phyloP scores from a whole-genome alignment of 495 filamentous ascomycete species.

The Aspergillus heteromorphus region DNA sequence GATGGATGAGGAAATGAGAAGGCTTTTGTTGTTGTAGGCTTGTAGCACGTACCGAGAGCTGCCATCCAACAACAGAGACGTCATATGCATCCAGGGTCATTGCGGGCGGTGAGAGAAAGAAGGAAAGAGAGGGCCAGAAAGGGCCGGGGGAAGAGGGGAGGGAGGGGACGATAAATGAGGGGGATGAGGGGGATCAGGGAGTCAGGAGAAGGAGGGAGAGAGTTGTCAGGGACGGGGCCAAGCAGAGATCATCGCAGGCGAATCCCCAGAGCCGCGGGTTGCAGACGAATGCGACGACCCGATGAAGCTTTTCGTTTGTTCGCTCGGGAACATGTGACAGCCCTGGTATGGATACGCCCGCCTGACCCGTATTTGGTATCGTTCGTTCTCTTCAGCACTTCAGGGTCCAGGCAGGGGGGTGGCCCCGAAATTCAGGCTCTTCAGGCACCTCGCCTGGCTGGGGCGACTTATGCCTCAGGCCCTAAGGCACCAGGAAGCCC shows the following conservation, averaged over 20 bases:
- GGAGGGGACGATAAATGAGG: slow-evolving; percentile 4
- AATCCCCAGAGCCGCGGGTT: slow-evolving; percentile 7
- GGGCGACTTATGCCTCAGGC: not conserved
- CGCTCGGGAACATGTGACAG: slow-evolving; percentile 20
- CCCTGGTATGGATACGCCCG: not conserved
- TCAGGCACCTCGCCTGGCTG: no score
- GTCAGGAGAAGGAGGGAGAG: slow-evolving; percentile 6
- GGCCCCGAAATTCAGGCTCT: no score
- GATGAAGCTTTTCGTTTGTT: slow-evolving; percentile 17
- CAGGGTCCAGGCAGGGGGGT: no score
- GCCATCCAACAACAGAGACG: slow-evolving; percentile 57
- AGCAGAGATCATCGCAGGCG: not conserved
- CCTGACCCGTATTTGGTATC: no score
- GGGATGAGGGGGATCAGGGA: slow-evolving; percentile 9
- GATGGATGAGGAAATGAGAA: slow-evolving; percentile 2
- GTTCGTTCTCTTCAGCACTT: no score
- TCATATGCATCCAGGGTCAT: slow-evolving; percentile 32
- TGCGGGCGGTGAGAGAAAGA: slow-evolving; percentile 20
- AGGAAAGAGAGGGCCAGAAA: slow-evolving; percentile 7
- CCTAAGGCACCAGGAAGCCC: not conserved
- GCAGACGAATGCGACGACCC: not conserved
- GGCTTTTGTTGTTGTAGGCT: slow-evolving; percentile 16
- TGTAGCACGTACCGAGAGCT: slow-evolving; percentile 49
- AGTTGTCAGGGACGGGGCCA: slow-evolving; percentile 1
- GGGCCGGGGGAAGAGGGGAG: slow-evolving; percentile 3